Evolutionary conservation across 2,329 filamentous ascomycete genomes (phyloP).

Genomic region (Fusarium sp.): DNA sequence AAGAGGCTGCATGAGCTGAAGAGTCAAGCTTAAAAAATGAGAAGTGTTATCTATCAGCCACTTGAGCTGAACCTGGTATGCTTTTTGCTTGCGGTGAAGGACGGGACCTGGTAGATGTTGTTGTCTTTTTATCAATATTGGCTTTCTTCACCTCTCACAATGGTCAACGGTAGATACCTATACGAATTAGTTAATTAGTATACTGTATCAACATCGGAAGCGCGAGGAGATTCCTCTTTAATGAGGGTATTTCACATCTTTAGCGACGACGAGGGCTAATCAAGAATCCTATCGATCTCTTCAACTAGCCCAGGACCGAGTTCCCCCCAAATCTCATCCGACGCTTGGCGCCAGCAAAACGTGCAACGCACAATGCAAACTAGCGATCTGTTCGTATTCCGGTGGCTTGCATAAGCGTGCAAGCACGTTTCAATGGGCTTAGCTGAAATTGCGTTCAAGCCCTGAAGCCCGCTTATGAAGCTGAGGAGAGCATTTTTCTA

Average conservation of each 20-base stretch:
- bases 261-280: neutral
- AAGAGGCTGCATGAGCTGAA: neutral
- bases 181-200: too few species aligned
- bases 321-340: neutral
- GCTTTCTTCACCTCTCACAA: neutral
- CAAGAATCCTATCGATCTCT: neutral
- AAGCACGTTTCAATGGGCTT: neutral
- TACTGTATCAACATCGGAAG: neutral
- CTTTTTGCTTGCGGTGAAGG: neutral
- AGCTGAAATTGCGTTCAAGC: neutral
- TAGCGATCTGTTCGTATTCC: neutral
- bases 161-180: too few species aligned
- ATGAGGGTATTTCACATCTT: neutral
- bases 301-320: neutral
- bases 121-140: neutral
- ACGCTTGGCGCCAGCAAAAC: neutral
- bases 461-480: neutral
- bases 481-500: neutral
- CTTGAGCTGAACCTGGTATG: neutral
- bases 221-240: too few species aligned
- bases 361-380: neutral
- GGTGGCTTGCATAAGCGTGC: neutral
- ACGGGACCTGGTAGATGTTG: neutral
- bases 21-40: neutral
- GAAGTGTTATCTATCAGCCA: neutral